Percentiles rank a stretch among this genome's conserved stretches.
These are phyloP conservation scores for Penicillium verrucosum DNA, from an alignment of 2,329 filamentous ascomycete species.

Conservation along the genomic window DNA sequence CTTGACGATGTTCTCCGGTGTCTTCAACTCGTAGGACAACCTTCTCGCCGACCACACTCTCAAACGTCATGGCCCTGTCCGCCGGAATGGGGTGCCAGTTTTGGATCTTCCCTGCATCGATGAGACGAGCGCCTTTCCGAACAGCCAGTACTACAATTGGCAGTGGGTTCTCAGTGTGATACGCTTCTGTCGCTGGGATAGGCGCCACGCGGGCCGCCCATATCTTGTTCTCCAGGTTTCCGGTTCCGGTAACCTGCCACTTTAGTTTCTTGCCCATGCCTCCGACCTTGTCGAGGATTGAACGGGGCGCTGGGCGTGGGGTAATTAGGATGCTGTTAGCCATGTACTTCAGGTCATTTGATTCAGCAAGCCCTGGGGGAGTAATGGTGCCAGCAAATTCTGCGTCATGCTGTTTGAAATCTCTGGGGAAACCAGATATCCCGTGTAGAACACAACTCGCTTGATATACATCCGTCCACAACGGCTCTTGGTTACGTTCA, in stretches of 20 bases:
- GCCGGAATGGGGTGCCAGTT: conserved; percentile 75
- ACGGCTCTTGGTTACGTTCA: conserved; percentile 41
- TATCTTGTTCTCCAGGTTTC: conserved; percentile 71
- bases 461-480: conserved; percentile 65
- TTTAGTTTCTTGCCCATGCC: conserved; percentile 78
- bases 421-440: conserved; percentile 73
- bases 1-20: conserved; percentile 53
- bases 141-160: conserved; percentile 82
- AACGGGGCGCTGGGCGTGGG: conserved; percentile 67
- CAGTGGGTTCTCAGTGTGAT: conserved; percentile 74
- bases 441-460: conserved; percentile 86
- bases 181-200: conserved; percentile 62
- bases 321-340: conserved; percentile 91
- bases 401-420: conserved; percentile 71
- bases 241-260: conserved; percentile 79
- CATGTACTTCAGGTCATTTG: conserved; percentile 71
- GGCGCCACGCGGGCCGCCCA: conserved; percentile 84
- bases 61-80: conserved; percentile 71
- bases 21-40: conserved; percentile 75
- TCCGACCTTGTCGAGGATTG: conserved; percentile 77
- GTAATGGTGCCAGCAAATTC: conserved; percentile 55
- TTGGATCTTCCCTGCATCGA: conserved; percentile 76
- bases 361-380: conserved; percentile 59
- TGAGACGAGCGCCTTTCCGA: conserved; percentile 69
- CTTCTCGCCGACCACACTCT: conserved; percentile 83